Conservation (phyloP, 2,329 filamentous ascomycete species). For the Monosporascus sp. region DNA sequence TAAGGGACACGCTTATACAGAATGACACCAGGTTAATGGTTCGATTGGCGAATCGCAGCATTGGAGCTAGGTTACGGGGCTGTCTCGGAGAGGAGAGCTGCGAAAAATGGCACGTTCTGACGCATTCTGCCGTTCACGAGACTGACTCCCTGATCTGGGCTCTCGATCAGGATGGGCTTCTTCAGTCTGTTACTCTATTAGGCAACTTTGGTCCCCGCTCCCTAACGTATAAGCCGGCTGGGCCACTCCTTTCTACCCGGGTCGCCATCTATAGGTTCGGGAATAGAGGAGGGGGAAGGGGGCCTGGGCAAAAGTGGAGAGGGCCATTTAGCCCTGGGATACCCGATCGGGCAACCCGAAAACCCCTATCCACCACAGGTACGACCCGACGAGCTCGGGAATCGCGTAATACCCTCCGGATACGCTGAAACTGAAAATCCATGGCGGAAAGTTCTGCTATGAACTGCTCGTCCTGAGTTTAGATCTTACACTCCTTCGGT, state of each 20-base stretch:
- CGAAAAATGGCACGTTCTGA: not conserved
- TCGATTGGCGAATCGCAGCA: no score
- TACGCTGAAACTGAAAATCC: no score
- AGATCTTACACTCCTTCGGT: no score
- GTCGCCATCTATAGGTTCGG: not conserved
- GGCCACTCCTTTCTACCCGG: not conserved
- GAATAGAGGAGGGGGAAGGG: not conserved
- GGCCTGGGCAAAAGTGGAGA: not conserved
- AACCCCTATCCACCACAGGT: not conserved
- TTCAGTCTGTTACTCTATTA: not conserved
- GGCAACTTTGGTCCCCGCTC: not conserved
- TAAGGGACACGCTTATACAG: no score
- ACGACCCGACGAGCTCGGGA: not conserved
- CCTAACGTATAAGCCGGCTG: not conserved
- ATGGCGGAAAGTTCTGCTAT: no score
- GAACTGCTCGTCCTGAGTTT: no score
- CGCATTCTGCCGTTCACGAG: not conserved
- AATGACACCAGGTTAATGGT: no score
- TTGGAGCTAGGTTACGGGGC: no score
- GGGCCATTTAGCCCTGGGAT: not conserved
- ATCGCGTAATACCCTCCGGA: not conserved
- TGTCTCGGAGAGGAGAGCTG: no score
- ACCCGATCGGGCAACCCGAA: conserved; percentile 6
- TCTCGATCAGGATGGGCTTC: not conserved
- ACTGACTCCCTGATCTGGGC: not conserved